Base-by-base conservation (phyloP, 306 rosid species). In the Prunus persica region DNA sequence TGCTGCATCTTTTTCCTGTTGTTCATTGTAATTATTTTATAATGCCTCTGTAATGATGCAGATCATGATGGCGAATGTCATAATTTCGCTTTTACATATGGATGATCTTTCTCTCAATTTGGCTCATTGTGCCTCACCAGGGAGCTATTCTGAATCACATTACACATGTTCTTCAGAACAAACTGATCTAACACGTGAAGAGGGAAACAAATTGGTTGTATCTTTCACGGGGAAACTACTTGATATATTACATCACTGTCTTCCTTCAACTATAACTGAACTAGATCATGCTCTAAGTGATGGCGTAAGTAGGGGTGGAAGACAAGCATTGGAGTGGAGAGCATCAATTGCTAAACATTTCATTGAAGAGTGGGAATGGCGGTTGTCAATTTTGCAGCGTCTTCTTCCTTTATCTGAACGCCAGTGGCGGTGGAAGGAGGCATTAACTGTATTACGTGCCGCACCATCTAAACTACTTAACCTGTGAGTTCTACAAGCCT, bases 291-390 rank as follows among this genome's bases (percentile, higher is more conserved):
- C 82, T 67, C 71, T 79, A 67, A 90, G 81, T 67, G 91, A 84
- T 74, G 87, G 80, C 60, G 75, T 80, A 32, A 86, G 74, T 79
- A 65, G 83, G 61, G 87, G 86, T 66, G 89, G 96, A 80, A 87
- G 85, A 74, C 93, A 92, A 84, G 98, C 96, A 30, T 84, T 95
- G 32, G 95, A 92, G 81, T 95, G 97, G 98, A 92, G 95, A 83
- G 83, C 91, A 74, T 89, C 97, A 67, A 80, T 84, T 82, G 85
- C 96, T 67, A 88, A 84, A 18, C 88, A 76, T 79, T 95, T 95
- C 86, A 86, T 89, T 79, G 98, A 95, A 89, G 98, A 95, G 84
- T 95, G 97, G 96, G 90, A 92, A 84, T 95, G 98, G 98, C 93
- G 98, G 73, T 84, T 95, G 89, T 92, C 98, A 85, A 92, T 92